A percentile compares a stretch with the other conserved stretches of the same genome.
Conservation (phyloP, 106 monocot genomes). For the Amphibolis antarctica region DNA sequence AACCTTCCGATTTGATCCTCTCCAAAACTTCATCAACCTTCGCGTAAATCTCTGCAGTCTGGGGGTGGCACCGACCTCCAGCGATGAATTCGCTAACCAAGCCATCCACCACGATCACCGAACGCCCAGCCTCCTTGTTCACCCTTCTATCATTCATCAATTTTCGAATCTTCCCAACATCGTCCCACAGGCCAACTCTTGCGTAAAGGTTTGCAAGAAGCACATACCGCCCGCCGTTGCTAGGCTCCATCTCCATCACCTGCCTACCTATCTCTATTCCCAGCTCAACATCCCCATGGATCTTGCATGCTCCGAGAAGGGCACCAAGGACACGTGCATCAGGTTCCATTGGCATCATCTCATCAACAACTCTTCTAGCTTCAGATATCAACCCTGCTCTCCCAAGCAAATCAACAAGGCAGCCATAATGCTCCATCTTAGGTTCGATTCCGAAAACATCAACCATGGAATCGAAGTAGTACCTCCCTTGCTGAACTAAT, state of each 20-base stretch:
- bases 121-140: constrained; percentile 62
- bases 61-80: constrained; percentile 32
- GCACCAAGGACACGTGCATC: constrained; percentile 58
- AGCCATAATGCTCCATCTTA: constrained; percentile 65
- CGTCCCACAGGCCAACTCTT: constrained; percentile 50
- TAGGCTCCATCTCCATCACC: constrained; percentile 49
- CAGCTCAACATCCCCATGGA: constrained; percentile 45
- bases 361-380: constrained; percentile 44
- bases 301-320: constrained; percentile 71
- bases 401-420: constrained; percentile 71
- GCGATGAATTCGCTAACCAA: constrained; percentile 50
- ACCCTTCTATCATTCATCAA: constrained; percentile 65
- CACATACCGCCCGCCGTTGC: constrained; percentile 63
- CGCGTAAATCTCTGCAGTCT: constrained; percentile 38
- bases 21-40: constrained; percentile 49
- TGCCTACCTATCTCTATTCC: constrained; percentile 41
- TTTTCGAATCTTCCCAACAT: constrained; percentile 44
- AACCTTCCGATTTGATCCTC: constrained; percentile 41
- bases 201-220: constrained; percentile 36
- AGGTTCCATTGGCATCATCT: constrained; percentile 69
- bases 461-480: constrained; percentile 44
- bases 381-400: constrained; percentile 57
- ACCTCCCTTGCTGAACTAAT: constrained; percentile 32
- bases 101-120: constrained; percentile 53
- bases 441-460: constrained; percentile 33